Conservation (phyloP, 345 rosid species). For the Salix arbutifolia region DNA sequence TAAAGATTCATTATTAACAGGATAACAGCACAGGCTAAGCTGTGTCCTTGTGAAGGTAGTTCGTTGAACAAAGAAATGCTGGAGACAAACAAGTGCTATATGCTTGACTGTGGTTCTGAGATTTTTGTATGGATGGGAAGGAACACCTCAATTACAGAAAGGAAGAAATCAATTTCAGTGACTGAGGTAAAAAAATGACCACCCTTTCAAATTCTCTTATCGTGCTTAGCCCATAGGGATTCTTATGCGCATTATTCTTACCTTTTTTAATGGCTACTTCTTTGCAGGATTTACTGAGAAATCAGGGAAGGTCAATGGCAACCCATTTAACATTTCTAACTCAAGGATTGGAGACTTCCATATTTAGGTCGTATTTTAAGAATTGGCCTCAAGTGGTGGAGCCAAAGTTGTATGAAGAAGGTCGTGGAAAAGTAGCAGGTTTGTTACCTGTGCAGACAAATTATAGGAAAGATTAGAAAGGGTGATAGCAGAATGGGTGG, state of each 20-base stretch:
- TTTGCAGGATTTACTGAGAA: slow-evolving; percentile 50
- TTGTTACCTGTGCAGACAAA: slow-evolving; percentile 12
- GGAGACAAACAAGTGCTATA: slow-evolving; percentile 62
- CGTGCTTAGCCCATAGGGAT: slow-evolving; percentile 11
- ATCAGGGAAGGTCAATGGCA: slow-evolving; percentile 51
- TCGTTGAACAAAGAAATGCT: slow-evolving; percentile 55
- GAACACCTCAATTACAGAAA: slow-evolving; percentile 54
- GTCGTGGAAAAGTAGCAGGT: slow-evolving; percentile 95
- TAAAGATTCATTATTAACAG: slow-evolving; percentile 34
- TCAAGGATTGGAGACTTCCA: slow-evolving; percentile 69
- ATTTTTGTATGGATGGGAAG: slow-evolving; percentile 88
- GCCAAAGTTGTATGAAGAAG: slow-evolving; percentile 63
- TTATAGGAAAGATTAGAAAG: neutral
- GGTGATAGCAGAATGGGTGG: neutral
- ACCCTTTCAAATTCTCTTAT: neutral
- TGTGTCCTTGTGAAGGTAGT: slow-evolving; percentile 41
- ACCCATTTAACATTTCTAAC: slow-evolving; percentile 59
- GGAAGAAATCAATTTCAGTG: slow-evolving; percentile 65
- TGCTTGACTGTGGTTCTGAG: slow-evolving; percentile 65
- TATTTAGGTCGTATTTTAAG: slow-evolving; percentile 57
- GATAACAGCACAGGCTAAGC: slow-evolving; percentile 55
- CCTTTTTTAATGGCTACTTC: slow-evolving; percentile 15
- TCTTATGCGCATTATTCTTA: slow-evolving; percentile 9
- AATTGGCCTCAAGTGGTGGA: slow-evolving; percentile 66
- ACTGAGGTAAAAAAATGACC: slow-evolving; percentile 49